Percentiles rank a stretch among this genome's conserved stretches.
These are phyloP conservation scores for Daedaleopsis nitida DNA, from an alignment of 768 basidiomycete species.

Conservation along the genomic window DNA sequence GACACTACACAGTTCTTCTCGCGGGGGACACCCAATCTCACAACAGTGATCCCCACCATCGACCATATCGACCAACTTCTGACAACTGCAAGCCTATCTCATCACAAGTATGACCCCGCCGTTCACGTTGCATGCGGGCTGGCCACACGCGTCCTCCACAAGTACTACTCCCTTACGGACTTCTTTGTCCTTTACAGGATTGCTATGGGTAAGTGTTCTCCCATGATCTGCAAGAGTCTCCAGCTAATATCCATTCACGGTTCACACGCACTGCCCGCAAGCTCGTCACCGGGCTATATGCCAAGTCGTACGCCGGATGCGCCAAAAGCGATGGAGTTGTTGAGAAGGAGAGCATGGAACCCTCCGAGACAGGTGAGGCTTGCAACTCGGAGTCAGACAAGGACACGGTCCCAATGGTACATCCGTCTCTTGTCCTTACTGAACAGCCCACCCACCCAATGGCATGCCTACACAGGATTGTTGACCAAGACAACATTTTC, in stretches of 20 bases:
- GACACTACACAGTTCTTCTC: conserved; percentile 31
- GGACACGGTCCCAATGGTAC: background rate
- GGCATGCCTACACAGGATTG: too few species aligned
- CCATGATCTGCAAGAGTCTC: too few species aligned
- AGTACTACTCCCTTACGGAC: conserved; percentile 27
- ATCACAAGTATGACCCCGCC: background rate
- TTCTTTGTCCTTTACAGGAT: conserved; percentile 25
- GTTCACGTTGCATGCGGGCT: background rate
- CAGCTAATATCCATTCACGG: background rate
- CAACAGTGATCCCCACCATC: conserved; percentile 31
- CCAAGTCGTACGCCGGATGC: background rate
- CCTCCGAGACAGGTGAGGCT: background rate
- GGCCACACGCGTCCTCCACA: background rate
- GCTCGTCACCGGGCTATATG: background rate
- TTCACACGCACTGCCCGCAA: background rate
- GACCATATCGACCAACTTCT: conserved; percentile 31
- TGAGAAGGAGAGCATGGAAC: background rate
- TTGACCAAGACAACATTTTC: conserved; percentile 33
- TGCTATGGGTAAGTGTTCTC: conserved; percentile 26
- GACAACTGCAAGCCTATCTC: background rate
- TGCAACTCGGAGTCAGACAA: background rate
- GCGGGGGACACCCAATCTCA: conserved; percentile 24
- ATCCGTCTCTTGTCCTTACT: background rate
- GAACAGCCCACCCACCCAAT: background rate
- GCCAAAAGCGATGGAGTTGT: background rate